phyloP scores from a whole-genome alignment of 306 rosid species.

The Glycine soja region DNA sequence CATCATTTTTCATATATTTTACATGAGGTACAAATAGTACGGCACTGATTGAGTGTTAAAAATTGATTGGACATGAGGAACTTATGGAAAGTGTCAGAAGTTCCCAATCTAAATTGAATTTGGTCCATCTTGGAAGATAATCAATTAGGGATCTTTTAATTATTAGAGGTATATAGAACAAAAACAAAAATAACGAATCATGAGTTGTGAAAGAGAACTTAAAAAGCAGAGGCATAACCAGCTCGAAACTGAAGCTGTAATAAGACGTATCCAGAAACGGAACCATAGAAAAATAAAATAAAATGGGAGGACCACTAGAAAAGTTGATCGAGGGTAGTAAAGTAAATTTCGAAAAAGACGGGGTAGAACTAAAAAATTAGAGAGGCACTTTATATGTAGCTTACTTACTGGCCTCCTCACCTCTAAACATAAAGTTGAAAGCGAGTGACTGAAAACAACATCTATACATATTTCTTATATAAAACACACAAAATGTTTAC shows the following conservation, averaged over 20 bases:
- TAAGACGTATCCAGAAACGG: neutral
- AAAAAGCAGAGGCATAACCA: neutral
- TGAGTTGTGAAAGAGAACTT: neutral
- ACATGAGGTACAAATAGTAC: constrained; percentile 13
- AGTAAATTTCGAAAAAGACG: constrained; percentile 33
- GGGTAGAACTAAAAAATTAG: no score
- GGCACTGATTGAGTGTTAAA: constrained; percentile 36
- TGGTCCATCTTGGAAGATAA: constrained; percentile 9
- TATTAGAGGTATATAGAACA: neutral
- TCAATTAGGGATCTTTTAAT: constrained; percentile 22
- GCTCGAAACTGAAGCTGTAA: neutral
- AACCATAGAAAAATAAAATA: neutral
- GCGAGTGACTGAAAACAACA: neutral
- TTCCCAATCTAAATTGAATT: constrained; percentile 40
- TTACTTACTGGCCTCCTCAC: neutral
- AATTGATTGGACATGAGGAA: constrained; percentile 48
- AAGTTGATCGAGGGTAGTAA: neutral
- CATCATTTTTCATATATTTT: neutral
- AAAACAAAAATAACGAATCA: neutral
- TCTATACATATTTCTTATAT: neutral
- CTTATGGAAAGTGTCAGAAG: constrained; percentile 45
- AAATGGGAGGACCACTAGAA: constrained; percentile 37
- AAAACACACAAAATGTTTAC: neutral
- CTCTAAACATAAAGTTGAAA: neutral
- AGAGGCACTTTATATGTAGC: neutral